These are phyloP conservation scores for Fusarium chlamydosporum DNA, from an alignment of 2,329 filamentous ascomycete species.

Conservation along the genomic window DNA sequence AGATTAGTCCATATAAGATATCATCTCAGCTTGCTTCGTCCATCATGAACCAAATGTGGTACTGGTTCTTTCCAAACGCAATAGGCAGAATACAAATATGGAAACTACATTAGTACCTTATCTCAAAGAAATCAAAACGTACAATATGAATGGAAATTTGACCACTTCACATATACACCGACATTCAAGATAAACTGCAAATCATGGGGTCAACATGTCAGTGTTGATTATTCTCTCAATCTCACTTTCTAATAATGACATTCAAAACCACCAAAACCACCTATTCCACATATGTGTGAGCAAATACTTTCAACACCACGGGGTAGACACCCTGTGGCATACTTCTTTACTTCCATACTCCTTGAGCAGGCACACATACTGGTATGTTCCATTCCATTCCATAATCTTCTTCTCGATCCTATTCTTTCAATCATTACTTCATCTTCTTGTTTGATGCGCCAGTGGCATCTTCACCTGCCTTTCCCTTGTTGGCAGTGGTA, in stretches of 20 bases:
- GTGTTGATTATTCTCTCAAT: background rate
- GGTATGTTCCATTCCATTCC: background rate
- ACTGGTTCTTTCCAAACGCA: background rate
- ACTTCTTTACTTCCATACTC: background rate
- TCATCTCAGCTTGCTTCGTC: background rate
- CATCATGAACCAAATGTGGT: background rate
- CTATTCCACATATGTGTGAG: background rate
- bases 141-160: background rate
- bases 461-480: background rate
- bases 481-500: conserved; percentile 19
- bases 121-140: background rate
- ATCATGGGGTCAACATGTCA: background rate
- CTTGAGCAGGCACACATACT: background rate
- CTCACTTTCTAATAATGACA: background rate
- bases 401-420: background rate
- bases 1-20: too few species aligned
- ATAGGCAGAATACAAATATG: background rate
- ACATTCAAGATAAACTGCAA: background rate
- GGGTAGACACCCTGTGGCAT: background rate
- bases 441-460: conserved; percentile 17
- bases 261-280: background rate
- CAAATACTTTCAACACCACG: background rate
- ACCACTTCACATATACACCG: background rate
- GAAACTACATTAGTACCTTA: background rate
- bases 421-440: background rate